Evolutionary conservation across 2,329 filamentous ascomycete genomes (phyloP).

Genomic region (Aureobasidium sp.): DNA sequence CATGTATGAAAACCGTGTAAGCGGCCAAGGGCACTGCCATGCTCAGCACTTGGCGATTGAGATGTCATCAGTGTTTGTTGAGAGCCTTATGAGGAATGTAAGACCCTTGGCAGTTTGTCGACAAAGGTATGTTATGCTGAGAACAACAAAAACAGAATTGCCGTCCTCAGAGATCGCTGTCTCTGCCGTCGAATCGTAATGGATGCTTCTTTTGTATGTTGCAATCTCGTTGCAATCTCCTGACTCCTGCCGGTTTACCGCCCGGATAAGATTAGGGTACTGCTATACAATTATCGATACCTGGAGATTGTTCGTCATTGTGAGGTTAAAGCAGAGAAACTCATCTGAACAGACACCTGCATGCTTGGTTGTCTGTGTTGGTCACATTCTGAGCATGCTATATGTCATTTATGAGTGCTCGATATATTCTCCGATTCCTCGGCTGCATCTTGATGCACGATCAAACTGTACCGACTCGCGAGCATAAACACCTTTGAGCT

Average conservation of each 20-base stretch:
- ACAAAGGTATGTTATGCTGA: background rate
- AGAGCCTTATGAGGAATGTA: background rate
- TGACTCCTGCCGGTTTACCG: background rate
- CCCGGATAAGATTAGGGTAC: background rate
- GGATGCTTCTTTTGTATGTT: background rate
- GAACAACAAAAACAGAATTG: background rate
- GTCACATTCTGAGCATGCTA: background rate
- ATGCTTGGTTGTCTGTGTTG: background rate
- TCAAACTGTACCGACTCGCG: background rate
- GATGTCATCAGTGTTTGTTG: background rate
- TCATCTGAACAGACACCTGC: background rate
- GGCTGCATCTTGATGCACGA: too few relatives aligned
- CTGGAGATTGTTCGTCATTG: too few relatives aligned
- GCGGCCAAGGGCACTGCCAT: background rate
- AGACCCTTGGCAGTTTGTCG: background rate
- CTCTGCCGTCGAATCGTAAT: background rate
- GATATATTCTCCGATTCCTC: too few relatives aligned
- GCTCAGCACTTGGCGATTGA: background rate
- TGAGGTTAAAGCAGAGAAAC: too few relatives aligned
- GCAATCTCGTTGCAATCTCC: conserved; percentile 1
- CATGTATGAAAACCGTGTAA: background rate
- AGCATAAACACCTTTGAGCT: background rate
- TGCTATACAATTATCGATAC: background rate
- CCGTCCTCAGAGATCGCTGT: background rate
- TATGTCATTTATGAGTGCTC: too few relatives aligned